These are phyloP conservation scores for Ganoderma lingzhi DNA, from an alignment of 1,284 basidiomycete species.

Conservation along the genomic window DNA sequence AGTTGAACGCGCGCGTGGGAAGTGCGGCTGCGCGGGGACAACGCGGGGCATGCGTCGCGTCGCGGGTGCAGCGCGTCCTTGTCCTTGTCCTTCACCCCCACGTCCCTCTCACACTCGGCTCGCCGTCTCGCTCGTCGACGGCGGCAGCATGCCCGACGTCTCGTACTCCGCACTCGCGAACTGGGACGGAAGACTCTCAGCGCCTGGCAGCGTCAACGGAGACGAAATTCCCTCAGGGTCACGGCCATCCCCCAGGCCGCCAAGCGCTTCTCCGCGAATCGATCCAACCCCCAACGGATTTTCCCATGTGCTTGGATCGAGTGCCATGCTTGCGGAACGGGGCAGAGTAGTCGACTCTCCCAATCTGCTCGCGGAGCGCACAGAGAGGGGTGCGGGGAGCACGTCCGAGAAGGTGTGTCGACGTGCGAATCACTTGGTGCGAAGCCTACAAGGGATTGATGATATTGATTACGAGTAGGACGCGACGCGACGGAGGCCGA, in stretches of 20 bases:
- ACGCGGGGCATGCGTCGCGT: background rate
- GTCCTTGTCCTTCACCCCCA: background rate
- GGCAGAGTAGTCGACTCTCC: too few relatives aligned
- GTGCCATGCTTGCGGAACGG: too few relatives aligned
- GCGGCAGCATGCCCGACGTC: slow-evolving; percentile 10
- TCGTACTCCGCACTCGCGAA: slow-evolving; percentile 39
- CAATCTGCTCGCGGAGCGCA: background rate
- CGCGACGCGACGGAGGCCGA: background rate
- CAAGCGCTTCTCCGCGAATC: background rate
- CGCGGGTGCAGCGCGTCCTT: background rate
- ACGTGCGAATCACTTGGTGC: background rate
- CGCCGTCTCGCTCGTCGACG: slow-evolving; percentile 11
- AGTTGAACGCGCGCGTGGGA: background rate
- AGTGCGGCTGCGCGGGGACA: background rate
- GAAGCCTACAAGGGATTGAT: slow-evolving; percentile 10
- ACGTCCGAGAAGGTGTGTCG: slow-evolving; percentile 19
- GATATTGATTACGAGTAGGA: background rate
- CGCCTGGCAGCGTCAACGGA: slow-evolving; percentile 12
- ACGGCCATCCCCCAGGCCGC: slow-evolving; percentile 9
- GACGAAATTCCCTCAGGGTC: slow-evolving; percentile 16
- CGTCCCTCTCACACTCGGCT: background rate
- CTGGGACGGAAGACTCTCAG: slow-evolving; percentile 37
- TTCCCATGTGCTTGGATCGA: background rate
- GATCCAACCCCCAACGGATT: background rate
- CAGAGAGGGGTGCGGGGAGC: slow-evolving; percentile 5